A percentile compares a stretch with the other conserved stretches of the same genome.
Evolutionary conservation across 2,329 filamentous ascomycete genomes (phyloP).

Genomic region (Purpureocillium takamizusanense): DNA sequence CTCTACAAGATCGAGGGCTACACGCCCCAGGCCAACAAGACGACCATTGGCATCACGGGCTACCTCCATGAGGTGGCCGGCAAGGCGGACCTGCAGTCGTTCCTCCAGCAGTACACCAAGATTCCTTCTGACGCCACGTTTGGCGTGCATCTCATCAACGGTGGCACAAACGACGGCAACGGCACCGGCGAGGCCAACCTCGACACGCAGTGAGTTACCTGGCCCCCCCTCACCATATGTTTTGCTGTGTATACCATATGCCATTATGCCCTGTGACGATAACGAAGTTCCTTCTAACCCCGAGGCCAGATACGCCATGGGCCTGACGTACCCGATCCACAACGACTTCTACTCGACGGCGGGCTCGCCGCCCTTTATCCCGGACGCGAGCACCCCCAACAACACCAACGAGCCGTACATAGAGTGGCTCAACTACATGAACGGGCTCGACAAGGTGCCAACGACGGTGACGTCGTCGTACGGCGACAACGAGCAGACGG

Average conservation of each 20-base stretch:
- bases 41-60: slow-evolving; percentile 3
- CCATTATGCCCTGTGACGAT: too few relatives aligned
- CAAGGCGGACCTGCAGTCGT: slow-evolving; percentile 4
- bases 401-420: slow-evolving; percentile 60
- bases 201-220: too few relatives aligned
- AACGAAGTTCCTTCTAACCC: too few relatives aligned
- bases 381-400: slow-evolving; percentile 12
- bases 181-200: too few relatives aligned
- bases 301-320: not conserved
- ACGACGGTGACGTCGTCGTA: slow-evolving; percentile 57
- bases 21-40: slow-evolving; percentile 2
- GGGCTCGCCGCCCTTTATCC: slow-evolving; percentile 1
- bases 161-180: too few relatives aligned
- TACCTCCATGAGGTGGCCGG: slow-evolving; percentile 1
- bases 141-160: too few relatives aligned
- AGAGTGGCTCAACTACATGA: slow-evolving; percentile 51
- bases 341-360: slow-evolving; percentile 4
- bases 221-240: too few relatives aligned
- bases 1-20: slow-evolving; percentile 4
- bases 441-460: slow-evolving; percentile 44
- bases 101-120: not conserved
- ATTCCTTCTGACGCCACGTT: too few relatives aligned
- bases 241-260: too few relatives aligned
- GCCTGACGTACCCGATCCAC: slow-evolving; percentile 4
- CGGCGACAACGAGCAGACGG: slow-evolving; percentile 55